These are phyloP conservation scores for Naegleria fowleri DNA, from an alignment of 208 protist genomes.

Conservation along the genomic window DNA sequence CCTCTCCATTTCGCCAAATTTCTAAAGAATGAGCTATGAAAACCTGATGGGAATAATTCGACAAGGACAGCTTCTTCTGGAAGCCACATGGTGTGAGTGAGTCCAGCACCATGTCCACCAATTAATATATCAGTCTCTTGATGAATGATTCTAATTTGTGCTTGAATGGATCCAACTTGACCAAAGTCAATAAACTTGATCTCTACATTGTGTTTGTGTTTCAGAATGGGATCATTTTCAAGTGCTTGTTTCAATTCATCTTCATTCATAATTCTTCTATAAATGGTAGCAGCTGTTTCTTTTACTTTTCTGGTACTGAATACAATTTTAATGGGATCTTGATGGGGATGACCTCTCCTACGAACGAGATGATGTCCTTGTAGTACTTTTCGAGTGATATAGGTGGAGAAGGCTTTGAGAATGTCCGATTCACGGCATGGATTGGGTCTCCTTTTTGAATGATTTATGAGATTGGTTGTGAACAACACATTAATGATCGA, in stretches of 20 bases:
- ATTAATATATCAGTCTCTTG: not conserved
- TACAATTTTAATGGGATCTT: not conserved
- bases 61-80: not conserved
- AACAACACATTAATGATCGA: too few relatives aligned
- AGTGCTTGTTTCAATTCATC: not conserved
- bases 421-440: not conserved
- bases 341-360: not conserved
- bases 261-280: conserved; percentile 6
- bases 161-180: not conserved
- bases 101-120: conserved; percentile 13
- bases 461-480: not conserved
- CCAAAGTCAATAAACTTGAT: not conserved
- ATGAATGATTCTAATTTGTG: not conserved
- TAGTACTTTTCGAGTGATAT: not conserved
- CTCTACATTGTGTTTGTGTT: not conserved
- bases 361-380: not conserved
- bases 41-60: not conserved
- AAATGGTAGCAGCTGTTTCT: too few relatives aligned
- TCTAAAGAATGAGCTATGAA: not conserved
- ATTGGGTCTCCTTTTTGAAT: not conserved
- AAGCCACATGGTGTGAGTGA: not conserved
- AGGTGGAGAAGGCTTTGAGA: not conserved
- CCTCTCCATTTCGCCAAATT: not conserved
- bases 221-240: not conserved
- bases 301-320: too few relatives aligned